phyloP scores from a whole-genome alignment of 2,329 filamentous ascomycete species.

The Calonectria pteridis region DNA sequence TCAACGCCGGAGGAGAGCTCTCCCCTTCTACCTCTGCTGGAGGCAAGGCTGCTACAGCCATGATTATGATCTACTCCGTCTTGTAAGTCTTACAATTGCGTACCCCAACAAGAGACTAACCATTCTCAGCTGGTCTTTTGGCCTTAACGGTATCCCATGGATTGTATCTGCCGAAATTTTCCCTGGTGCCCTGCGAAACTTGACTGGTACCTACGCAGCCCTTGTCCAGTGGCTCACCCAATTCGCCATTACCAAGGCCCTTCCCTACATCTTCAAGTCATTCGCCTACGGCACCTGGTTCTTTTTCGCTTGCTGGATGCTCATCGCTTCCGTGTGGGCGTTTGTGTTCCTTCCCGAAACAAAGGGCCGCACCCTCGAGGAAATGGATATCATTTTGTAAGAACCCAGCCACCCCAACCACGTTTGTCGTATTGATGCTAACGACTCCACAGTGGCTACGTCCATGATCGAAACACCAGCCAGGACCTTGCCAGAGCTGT shows the following conservation, averaged over 20 bases:
- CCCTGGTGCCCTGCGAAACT: slow-evolving; percentile 56
- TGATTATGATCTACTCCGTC: slow-evolving; percentile 67
- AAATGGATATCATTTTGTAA: slow-evolving; percentile 59
- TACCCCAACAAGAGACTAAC: background rate
- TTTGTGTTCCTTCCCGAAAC: slow-evolving; percentile 68
- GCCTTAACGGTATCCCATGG: slow-evolving; percentile 61
- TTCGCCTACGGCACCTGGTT: slow-evolving; percentile 66
- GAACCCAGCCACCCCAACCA: background rate
- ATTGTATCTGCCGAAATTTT: slow-evolving; percentile 60
- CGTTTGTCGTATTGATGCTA: background rate
- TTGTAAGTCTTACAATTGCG: slow-evolving; percentile 54
- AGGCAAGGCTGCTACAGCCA: slow-evolving; percentile 65
- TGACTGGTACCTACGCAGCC: slow-evolving; percentile 57
- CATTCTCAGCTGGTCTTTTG: slow-evolving; percentile 54
- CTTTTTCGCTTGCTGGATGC: slow-evolving; percentile 67
- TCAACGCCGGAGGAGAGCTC: slow-evolving; percentile 55
- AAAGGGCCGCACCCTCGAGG: slow-evolving; percentile 66
- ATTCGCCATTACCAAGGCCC: slow-evolving; percentile 57
- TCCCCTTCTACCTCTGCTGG: slow-evolving; percentile 58
- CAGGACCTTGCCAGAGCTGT: slow-evolving; percentile 33
- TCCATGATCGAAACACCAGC: slow-evolving; percentile 34
- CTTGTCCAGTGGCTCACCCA: slow-evolving; percentile 57
- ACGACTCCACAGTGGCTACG: slow-evolving; percentile 30
- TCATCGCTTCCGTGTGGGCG: slow-evolving; percentile 60
- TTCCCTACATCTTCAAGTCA: slow-evolving; percentile 59